Percentiles rank a stretch among this genome's conserved stretches.
phyloP scores from a whole-genome alignment of 805 yeast species.

The Candida nitratophila region DNA sequence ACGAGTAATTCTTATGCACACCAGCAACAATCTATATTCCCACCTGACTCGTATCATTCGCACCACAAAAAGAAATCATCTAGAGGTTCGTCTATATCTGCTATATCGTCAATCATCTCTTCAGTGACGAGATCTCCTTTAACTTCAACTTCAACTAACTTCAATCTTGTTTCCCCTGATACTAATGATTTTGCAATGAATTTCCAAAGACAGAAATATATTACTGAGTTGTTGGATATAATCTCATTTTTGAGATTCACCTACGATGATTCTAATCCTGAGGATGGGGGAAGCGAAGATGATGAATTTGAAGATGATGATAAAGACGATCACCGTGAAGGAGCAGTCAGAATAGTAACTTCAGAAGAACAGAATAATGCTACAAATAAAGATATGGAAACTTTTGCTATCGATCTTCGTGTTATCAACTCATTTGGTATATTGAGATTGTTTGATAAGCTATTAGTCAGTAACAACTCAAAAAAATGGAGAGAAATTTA shows the following conservation, averaged over 20 bases:
- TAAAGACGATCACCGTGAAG: not conserved
- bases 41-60: not conserved
- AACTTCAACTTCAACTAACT: not conserved
- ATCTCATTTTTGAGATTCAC: not conserved
- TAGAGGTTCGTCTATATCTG: slow-evolving; percentile 27
- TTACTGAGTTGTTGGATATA: slow-evolving; percentile 12
- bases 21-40: not conserved
- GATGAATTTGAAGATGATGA: not conserved
- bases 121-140: slow-evolving; percentile 18
- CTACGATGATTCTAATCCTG: not conserved
- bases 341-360: not conserved
- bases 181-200: slow-evolving; percentile 6
- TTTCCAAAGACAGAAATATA: slow-evolving; percentile 14
- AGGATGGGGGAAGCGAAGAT: not conserved
- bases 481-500: slow-evolving; percentile 9
- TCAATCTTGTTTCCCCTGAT: slow-evolving; percentile 1
- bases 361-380: not conserved
- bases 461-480: not conserved
- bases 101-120: slow-evolving; percentile 26
- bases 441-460: slow-evolving; percentile 23
- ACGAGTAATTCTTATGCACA: not conserved
- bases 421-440: slow-evolving; percentile 21
- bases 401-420: slow-evolving; percentile 7
- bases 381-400: not conserved
- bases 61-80: slow-evolving; percentile 12